These are phyloP conservation scores for Epichloe elymi DNA, from an alignment of 2,329 filamentous ascomycete genomes.

Conservation along the genomic window DNA sequence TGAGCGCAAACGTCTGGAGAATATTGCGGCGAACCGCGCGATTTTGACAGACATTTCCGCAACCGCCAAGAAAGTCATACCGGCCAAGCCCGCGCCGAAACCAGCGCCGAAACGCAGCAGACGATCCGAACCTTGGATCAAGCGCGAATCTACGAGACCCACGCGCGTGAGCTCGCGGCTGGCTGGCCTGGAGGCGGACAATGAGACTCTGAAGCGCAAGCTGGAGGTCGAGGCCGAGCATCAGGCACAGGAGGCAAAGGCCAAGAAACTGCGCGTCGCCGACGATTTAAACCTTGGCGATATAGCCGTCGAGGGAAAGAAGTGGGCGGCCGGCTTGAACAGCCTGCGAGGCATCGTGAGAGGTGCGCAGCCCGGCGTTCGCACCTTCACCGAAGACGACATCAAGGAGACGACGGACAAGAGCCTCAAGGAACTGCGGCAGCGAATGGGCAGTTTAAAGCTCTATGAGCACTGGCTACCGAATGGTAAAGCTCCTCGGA, in stretches of 20 bases:
- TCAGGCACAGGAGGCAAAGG: constrained; percentile 28
- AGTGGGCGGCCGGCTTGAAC: constrained; percentile 55
- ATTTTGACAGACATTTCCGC: constrained; percentile 65
- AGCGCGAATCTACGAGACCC: constrained; percentile 33
- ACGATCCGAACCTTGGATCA: constrained; percentile 26
- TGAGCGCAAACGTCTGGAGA: constrained; percentile 71
- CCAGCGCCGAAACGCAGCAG: constrained; percentile 22
- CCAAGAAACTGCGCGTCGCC: constrained; percentile 43
- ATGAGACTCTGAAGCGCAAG: constrained; percentile 35
- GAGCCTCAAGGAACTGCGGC: constrained; percentile 56
- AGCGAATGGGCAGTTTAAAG: constrained; percentile 63
- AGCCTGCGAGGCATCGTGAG: constrained; percentile 46
- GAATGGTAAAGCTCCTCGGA: constrained; percentile 38
- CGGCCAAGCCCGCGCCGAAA: constrained; percentile 37
- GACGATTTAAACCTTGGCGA: constrained; percentile 59
- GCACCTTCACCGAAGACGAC: constrained; percentile 79
- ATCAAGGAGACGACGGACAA: constrained; percentile 67
- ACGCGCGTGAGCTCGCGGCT: constrained; percentile 46
- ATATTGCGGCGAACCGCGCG: constrained; percentile 76
- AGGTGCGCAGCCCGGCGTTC: constrained; percentile 64
- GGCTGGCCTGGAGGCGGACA: constrained; percentile 39
- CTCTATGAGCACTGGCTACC: constrained; percentile 78
- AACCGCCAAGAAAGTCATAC: constrained; percentile 56
- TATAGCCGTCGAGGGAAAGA: constrained; percentile 67
- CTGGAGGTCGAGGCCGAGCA: constrained; percentile 35